These are phyloP conservation scores for Aspergillus chevalieri DNA, from an alignment of 2,329 filamentous ascomycete genomes.

Conservation along the genomic window DNA sequence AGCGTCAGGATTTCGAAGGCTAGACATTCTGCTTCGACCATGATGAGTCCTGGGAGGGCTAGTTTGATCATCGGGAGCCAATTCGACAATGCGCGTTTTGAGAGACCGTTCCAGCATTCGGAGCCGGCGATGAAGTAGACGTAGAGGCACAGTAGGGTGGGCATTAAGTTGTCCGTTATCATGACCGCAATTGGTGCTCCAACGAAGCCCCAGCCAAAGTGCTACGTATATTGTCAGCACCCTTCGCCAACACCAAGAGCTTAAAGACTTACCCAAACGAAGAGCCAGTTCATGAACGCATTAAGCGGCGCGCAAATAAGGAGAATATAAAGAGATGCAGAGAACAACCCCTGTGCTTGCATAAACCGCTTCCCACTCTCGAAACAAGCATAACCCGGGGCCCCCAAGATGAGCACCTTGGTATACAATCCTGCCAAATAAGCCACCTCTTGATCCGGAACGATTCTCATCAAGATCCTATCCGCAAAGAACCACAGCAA, in stretches of 20 bases:
- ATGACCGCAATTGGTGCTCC: slow-evolving; percentile 74
- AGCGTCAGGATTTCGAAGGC: slow-evolving; percentile 89
- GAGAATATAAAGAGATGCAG: slow-evolving; percentile 74
- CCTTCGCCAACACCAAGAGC: neutral
- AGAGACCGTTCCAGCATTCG: slow-evolving; percentile 77
- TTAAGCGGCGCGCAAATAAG: slow-evolving; percentile 78
- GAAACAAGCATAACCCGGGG: slow-evolving; percentile 70
- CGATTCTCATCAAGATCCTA: slow-evolving; percentile 57
- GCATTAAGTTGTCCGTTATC: slow-evolving; percentile 69
- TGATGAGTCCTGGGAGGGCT: slow-evolving; percentile 80
- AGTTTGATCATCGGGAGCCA: slow-evolving; percentile 83
- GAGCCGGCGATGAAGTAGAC: slow-evolving; percentile 64
- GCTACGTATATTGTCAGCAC: slow-evolving; percentile 19
- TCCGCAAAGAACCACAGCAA: slow-evolving; percentile 66
- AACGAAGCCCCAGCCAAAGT: slow-evolving; percentile 61
- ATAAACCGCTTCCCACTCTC: slow-evolving; percentile 79
- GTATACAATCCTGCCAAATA: slow-evolving; percentile 67
- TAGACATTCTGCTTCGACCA: slow-evolving; percentile 90
- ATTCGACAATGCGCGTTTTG: slow-evolving; percentile 62
- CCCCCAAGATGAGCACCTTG: slow-evolving; percentile 61
- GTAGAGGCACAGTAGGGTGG: slow-evolving; percentile 66
- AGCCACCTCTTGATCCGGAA: slow-evolving; percentile 67
- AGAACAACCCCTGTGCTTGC: slow-evolving; percentile 83
- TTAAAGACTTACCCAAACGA: slow-evolving; percentile 2
- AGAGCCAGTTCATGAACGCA: slow-evolving; percentile 68